Percentiles rank a stretch among this genome's conserved stretches.
These are phyloP conservation scores for Salix suchowensis DNA, from an alignment of 345 rosid genomes.

Conservation along the genomic window DNA sequence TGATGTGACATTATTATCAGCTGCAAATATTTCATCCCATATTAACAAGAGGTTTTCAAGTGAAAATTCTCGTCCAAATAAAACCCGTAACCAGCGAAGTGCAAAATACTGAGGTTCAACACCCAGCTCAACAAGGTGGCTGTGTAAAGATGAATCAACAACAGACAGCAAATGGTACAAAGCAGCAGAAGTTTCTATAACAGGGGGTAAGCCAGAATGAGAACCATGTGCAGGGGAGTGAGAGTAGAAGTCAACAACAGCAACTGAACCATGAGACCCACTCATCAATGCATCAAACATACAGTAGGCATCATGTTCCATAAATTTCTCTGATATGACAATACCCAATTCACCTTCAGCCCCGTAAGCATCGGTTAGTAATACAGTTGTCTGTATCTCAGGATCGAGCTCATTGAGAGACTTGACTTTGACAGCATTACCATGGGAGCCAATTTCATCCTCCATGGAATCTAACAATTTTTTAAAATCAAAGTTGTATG, in stretches of 20 bases:
- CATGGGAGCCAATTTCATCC: constrained; percentile 49
- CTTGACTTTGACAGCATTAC: constrained; percentile 42
- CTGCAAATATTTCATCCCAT: constrained; percentile 92
- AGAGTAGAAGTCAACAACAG: constrained; percentile 79
- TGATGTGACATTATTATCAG: constrained; percentile 40
- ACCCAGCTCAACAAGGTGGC: constrained; percentile 85
- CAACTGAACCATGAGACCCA: constrained; percentile 67
- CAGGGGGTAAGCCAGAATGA: constrained; percentile 64
- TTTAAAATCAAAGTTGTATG: constrained; percentile 78
- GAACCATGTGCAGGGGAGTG: constrained; percentile 50
- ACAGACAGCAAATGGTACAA: constrained; percentile 68
- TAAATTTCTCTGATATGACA: constrained; percentile 88
- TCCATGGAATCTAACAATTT: constrained; percentile 59
- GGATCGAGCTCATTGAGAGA: constrained; percentile 83
- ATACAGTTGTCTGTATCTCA: constrained; percentile 56
- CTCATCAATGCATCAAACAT: constrained; percentile 96
- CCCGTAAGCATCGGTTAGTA: constrained; percentile 86
- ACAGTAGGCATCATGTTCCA: constrained; percentile 96
- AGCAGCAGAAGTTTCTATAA: constrained; percentile 85
- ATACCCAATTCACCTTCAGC: constrained; percentile 98
- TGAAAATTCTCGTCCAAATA: constrained; percentile 86
- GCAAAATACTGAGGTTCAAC: constrained; percentile 97
- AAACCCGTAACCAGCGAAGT: constrained; percentile 90
- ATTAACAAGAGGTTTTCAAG: constrained; percentile 67
- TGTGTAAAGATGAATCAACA: constrained; percentile 77